phyloP scores from a whole-genome alignment of 1,139 yeast species.

The Nadsonia starkeyi-henricii region DNA sequence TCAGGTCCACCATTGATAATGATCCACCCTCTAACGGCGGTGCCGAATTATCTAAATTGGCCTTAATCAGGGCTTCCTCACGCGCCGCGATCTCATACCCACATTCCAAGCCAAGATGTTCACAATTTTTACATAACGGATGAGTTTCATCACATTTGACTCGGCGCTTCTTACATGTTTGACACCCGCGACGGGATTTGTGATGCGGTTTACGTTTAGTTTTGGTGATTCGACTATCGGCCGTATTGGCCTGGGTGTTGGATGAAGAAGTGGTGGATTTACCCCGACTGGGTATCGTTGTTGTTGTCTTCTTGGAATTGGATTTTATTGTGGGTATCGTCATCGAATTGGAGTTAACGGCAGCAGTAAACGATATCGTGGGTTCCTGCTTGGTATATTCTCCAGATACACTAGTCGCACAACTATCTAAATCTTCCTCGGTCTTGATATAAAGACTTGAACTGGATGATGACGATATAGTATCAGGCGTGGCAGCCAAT shows the following conservation, averaged over 20 bases:
- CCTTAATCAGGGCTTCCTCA: slow-evolving; percentile 4
- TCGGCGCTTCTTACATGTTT: slow-evolving; percentile 74
- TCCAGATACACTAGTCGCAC: too few relatives aligned
- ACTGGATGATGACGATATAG: too few relatives aligned
- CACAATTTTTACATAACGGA: slow-evolving; percentile 70
- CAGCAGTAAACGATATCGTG: too few relatives aligned
- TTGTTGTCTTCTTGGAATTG: too few relatives aligned
- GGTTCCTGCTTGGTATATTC: too few relatives aligned
- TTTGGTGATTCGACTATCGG: neutral
- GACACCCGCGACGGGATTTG: slow-evolving; percentile 78
- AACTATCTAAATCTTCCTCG: too few relatives aligned
- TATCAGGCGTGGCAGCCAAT: too few relatives aligned
- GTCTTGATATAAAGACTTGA: too few relatives aligned
- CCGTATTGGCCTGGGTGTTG: too few relatives aligned
- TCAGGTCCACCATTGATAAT: slow-evolving; percentile 46
- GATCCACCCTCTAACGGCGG: neutral
- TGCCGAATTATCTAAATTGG: slow-evolving; percentile 9
- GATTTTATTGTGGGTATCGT: too few relatives aligned
- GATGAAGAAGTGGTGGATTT: neutral
- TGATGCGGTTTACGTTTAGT: slow-evolving; percentile 40
- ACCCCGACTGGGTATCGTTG: too few relatives aligned
- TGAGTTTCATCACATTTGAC: slow-evolving; percentile 86
- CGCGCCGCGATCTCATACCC: slow-evolving; percentile 13
- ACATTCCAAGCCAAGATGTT: slow-evolving; percentile 65
- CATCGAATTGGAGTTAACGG: too few relatives aligned